These are phyloP conservation scores for Apiotrichum siamense DNA, from an alignment of 1,284 basidiomycete genomes.

Conservation along the genomic window DNA sequence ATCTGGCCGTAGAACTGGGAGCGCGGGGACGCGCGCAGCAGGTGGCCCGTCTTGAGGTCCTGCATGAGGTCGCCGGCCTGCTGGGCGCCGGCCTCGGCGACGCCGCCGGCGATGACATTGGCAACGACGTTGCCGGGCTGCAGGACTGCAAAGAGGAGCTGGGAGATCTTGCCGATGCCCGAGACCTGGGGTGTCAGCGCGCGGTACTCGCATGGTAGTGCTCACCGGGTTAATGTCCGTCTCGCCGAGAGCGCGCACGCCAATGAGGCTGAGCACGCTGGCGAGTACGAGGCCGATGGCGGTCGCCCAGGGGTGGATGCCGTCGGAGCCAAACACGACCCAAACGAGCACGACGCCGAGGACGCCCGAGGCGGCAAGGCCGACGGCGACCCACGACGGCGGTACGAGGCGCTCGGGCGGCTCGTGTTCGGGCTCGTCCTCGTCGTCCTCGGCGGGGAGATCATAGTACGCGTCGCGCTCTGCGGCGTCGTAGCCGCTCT, in stretches of 20 bases:
- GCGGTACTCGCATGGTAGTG: neutral
- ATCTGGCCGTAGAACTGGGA: slow-evolving; percentile 84
- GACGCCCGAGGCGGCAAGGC: slow-evolving; percentile 59
- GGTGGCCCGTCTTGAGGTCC: slow-evolving; percentile 91
- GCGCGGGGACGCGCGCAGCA: slow-evolving; percentile 76
- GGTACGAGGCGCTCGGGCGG: slow-evolving; percentile 76
- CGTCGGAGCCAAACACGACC: slow-evolving; percentile 78
- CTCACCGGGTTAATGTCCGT: slow-evolving; percentile 80
- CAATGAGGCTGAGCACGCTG: slow-evolving; percentile 75
- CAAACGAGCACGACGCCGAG: slow-evolving; percentile 75
- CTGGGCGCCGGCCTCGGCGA: slow-evolving; percentile 91
- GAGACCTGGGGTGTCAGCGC: slow-evolving; percentile 55
- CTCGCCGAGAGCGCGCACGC: slow-evolving; percentile 84
- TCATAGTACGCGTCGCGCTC: slow-evolving; percentile 36
- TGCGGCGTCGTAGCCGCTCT: slow-evolving; percentile 15
- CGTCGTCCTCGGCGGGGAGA: slow-evolving; percentile 36
- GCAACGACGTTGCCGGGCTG: slow-evolving; percentile 92
- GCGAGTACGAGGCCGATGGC: slow-evolving; percentile 77
- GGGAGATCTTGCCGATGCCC: slow-evolving; percentile 89
- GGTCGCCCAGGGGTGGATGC: slow-evolving; percentile 91
- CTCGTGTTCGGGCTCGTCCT: slow-evolving; percentile 69
- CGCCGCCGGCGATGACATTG: slow-evolving; percentile 92
- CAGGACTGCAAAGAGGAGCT: slow-evolving; percentile 86
- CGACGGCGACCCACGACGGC: slow-evolving; percentile 65
- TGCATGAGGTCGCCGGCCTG: slow-evolving; percentile 99